These are phyloP conservation scores for Medicago ruthenica DNA, from an alignment of 306 rosid species.

Conservation along the genomic window DNA sequence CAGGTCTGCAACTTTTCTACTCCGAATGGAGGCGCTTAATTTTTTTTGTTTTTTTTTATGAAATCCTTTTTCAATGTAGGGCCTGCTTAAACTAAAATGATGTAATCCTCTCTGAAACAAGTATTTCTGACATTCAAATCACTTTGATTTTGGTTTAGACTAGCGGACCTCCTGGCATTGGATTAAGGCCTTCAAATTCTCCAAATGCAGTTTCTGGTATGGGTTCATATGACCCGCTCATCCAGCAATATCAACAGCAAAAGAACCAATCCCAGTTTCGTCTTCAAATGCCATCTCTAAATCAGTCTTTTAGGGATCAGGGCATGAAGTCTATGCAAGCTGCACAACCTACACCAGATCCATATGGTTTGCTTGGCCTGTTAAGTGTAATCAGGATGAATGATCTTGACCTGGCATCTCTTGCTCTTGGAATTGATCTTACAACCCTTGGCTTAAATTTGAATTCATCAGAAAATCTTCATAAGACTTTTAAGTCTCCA, in stretches of 20 bases:
- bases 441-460: slow-evolving; percentile 91
- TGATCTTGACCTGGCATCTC: slow-evolving; percentile 91
- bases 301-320: slow-evolving; percentile 90
- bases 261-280: slow-evolving; percentile 90
- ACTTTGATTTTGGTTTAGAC: slow-evolving; percentile 57
- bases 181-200: slow-evolving; percentile 86
- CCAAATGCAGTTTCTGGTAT: slow-evolving; percentile 80
- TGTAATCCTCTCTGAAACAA: neutral
- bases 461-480: slow-evolving; percentile 94
- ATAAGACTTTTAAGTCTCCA: slow-evolving; percentile 95
- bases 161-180: slow-evolving; percentile 95
- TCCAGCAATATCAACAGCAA: slow-evolving; percentile 91
- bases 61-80: slow-evolving; percentile 23
- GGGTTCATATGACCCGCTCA: slow-evolving; percentile 87
- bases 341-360: slow-evolving; percentile 79
- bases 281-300: slow-evolving; percentile 81
- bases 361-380: slow-evolving; percentile 92
- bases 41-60: slow-evolving; percentile 11
- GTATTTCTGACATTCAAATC: slow-evolving; percentile 34
- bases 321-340: slow-evolving; percentile 76
- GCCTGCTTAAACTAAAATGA: slow-evolving; percentile 2
- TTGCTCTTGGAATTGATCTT: slow-evolving; percentile 94
- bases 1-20: slow-evolving; percentile 64
- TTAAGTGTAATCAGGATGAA: slow-evolving; percentile 89
- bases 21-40: neutral